These are phyloP conservation scores for Globisporangium paddicum DNA, from an alignment of 352 stramenopile species.

Conservation along the genomic window DNA sequence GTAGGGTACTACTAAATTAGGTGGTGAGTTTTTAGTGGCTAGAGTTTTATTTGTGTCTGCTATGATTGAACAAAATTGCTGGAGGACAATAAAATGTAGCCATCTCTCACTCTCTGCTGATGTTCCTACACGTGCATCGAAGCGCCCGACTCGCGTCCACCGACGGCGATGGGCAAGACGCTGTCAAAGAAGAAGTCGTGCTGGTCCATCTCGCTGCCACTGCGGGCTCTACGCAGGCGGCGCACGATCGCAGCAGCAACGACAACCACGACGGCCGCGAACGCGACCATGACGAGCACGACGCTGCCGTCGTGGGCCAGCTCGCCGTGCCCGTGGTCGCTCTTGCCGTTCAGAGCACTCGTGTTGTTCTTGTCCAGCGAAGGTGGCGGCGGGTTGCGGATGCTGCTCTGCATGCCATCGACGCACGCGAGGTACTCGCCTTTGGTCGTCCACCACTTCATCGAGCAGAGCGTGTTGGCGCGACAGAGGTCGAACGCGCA, in stretches of 20 bases:
- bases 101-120: too few species aligned
- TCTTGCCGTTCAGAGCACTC: neutral
- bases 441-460: constrained; percentile 77
- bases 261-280: neutral
- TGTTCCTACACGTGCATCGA: neutral
- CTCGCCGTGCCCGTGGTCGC: neutral
- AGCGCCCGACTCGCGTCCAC: neutral
- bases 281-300: neutral
- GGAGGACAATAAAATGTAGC: neutral
- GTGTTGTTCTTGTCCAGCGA: neutral
- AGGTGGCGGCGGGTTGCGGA: neutral
- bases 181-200: constrained; percentile 12
- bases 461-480: constrained; percentile 50
- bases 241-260: constrained; percentile 4
- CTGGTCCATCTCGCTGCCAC: neutral
- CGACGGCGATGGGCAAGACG: neutral
- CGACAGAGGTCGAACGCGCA: constrained; percentile 44
- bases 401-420: constrained; percentile 12
- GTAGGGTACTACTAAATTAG: too few species aligned
- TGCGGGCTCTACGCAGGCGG: neutral
- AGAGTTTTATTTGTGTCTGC: neutral
- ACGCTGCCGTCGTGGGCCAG: neutral
- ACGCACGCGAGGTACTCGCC: constrained; percentile 64
- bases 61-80: constrained; percentile 7
- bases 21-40: neutral